phyloP scores from a whole-genome alignment of 768 basidiomycete genomes.

The Tubosaeta sp. region DNA sequence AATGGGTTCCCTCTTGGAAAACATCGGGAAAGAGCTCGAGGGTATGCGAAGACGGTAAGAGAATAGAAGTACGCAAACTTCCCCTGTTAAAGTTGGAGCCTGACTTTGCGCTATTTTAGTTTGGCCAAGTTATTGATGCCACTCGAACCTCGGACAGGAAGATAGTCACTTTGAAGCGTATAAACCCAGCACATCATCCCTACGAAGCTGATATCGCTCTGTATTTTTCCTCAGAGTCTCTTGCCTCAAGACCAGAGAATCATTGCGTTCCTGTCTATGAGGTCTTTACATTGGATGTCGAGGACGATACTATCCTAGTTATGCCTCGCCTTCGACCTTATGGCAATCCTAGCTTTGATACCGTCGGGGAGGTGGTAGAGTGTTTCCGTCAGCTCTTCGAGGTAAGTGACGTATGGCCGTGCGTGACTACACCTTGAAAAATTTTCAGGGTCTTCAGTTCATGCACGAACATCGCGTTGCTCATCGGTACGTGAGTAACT shows the following conservation, averaged over 20 bases:
- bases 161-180: constrained; percentile 27
- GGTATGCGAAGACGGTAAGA: constrained; percentile 14
- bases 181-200: constrained; percentile 8
- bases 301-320: constrained; percentile 17
- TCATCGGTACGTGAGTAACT: constrained; percentile 6
- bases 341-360: constrained; percentile 24
- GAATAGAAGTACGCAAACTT: constrained; percentile 7
- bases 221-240: constrained; percentile 13
- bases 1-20: constrained; percentile 33
- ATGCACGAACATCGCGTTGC: constrained; percentile 22
- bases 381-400: constrained; percentile 31
- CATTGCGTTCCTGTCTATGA: constrained; percentile 25
- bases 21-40: neutral
- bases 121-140: constrained; percentile 21
- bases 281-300: constrained; percentile 2
- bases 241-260: constrained; percentile 12
- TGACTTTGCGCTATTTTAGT: neutral
- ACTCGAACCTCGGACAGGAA: constrained; percentile 25
- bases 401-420: constrained; percentile 1
- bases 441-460: constrained; percentile 21
- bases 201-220: constrained; percentile 21
- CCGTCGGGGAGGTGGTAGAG: constrained; percentile 29
- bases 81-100: too few relatives aligned
- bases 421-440: neutral
- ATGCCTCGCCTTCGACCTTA: constrained; percentile 33